A percentile compares a stretch with the other conserved stretches of the same genome.
Conservation (phyloP, 2,329 filamentous ascomycete species). For the Trichoderma asperellum region DNA sequence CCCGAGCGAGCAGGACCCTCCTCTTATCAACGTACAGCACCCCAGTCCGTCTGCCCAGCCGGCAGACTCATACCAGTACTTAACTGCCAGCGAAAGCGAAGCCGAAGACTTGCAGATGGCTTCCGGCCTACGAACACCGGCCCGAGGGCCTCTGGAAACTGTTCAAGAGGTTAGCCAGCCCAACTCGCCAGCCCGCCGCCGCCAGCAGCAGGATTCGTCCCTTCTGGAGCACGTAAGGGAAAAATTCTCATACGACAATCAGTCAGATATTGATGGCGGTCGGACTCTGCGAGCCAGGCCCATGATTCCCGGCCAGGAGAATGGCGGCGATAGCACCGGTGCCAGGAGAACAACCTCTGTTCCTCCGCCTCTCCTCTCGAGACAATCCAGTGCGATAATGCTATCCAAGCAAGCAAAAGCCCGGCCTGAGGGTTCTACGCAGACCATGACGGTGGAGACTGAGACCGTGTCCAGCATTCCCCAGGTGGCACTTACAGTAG, state of each 20-base stretch:
- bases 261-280: constrained; percentile 45
- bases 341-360: constrained; percentile 52
- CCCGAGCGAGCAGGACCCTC: constrained; percentile 55
- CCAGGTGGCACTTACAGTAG: constrained; percentile 73
- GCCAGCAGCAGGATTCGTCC: constrained; percentile 47
- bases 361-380: constrained; percentile 60
- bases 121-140: constrained; percentile 63
- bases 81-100: constrained; percentile 54
- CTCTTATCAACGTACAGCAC: constrained; percentile 58
- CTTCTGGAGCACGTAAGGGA: constrained; percentile 57
- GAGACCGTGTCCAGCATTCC: constrained; percentile 93
- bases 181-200: constrained; percentile 62
- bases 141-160: constrained; percentile 74
- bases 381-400: constrained; percentile 63
- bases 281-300: constrained; percentile 53
- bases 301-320: constrained; percentile 56
- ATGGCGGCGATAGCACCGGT: constrained; percentile 68
- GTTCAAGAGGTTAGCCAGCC: constrained; percentile 87
- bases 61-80: constrained; percentile 40
- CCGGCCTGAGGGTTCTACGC: constrained; percentile 75
- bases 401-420: constrained; percentile 70
- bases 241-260: constrained; percentile 49
- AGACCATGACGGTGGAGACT: constrained; percentile 96
- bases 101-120: constrained; percentile 53
- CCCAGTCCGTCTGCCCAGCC: constrained; percentile 53